phyloP scores from a whole-genome alignment of 2,329 filamentous ascomycete genomes.

The Calonectria hawksworthii region DNA sequence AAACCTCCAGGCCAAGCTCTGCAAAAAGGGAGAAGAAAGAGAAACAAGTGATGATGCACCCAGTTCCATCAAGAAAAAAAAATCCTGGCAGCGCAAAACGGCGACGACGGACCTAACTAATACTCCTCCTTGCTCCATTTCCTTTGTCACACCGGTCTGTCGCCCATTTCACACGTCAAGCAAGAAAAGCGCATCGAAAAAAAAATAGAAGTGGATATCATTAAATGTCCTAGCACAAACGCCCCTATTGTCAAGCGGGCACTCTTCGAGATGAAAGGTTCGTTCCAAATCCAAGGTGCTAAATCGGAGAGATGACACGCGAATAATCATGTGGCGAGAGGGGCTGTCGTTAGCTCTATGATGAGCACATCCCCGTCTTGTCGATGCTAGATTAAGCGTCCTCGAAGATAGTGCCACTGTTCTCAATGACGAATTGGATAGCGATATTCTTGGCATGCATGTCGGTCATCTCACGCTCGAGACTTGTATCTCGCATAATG shows the following conservation, averaged over 20 bases:
- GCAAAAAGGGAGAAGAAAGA: neutral
- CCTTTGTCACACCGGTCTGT: constrained; percentile 12
- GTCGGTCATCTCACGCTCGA: constrained; percentile 96
- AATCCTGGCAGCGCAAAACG: constrained; percentile 26
- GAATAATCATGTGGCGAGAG: constrained; percentile 22
- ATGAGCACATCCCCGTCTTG: constrained; percentile 13
- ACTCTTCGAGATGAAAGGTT: constrained; percentile 38
- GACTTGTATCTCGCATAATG: constrained; percentile 91
- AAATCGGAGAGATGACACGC: constrained; percentile 38
- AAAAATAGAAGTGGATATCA: constrained; percentile 49
- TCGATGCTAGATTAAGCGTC: constrained; percentile 50
- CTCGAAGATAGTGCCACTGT: constrained; percentile 85
- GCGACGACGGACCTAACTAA: constrained; percentile 39
- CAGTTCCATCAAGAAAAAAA: constrained; percentile 27
- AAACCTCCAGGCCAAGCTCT: constrained; percentile 18
- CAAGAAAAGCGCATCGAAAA: constrained; percentile 30
- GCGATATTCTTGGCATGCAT: constrained; percentile 94
- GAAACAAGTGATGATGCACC: constrained; percentile 28
- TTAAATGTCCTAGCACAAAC: constrained; percentile 50
- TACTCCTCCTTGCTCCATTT: constrained; percentile 33
- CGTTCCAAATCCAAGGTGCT: constrained; percentile 41
- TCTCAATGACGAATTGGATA: constrained; percentile 93
- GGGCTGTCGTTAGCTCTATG: constrained; percentile 8
- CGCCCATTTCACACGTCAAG: constrained; percentile 20
- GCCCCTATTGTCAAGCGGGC: constrained; percentile 38